Base-by-base conservation (phyloP, 2,329 filamentous ascomycete genomes). In the Fusarium scirpi region DNA sequence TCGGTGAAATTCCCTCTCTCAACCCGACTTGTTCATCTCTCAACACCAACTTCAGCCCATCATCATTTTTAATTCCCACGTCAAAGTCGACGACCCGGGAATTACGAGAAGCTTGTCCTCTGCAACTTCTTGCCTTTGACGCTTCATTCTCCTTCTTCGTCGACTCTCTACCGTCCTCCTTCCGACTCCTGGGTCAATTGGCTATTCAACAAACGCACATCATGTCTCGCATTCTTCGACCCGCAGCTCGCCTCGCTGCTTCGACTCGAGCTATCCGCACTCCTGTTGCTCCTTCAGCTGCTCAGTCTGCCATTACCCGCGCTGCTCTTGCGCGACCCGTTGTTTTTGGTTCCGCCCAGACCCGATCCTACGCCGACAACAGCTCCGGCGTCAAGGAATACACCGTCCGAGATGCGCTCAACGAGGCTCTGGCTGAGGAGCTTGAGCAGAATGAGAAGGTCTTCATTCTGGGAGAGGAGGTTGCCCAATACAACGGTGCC, bases 401-500 rank as follows among this genome's bases (percentile, higher is more conserved):
- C 85, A 97, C 96, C 46, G 96, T 99, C 78, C 90, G 96, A 85
- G 96, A 99, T 81, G 96, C 96, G 65, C 87, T 99, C 79, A 99
- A 99, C 82, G 95, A 99, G 87, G 96, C 96, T 66, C 91, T 99
- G 80, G 94, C 94, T 49, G 96, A 99, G 86, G 96, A 99, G 88
- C 90, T 99, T 82, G 94, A 98, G 87, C 81, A 84, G 80, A 97
- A 99, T 84, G 87, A 91, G 71, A 98, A 98, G 87, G 94, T 98
- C 76, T 99, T 98, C 82, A 85, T 99, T 75, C 83, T 99, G 63
- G 96, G 96, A 78, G 96, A 99, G 87, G 96, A 99, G 86, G 96
- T 99, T 79, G 96, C 96, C 78, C 96, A 99, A 85, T 99, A 99
- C 87, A 99, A 99, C 83, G 96, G 96, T 87, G 95, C 95, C 80